Conservation (phyloP, 768 basidiomycete genomes). For the Serendipita vermifera region DNA sequence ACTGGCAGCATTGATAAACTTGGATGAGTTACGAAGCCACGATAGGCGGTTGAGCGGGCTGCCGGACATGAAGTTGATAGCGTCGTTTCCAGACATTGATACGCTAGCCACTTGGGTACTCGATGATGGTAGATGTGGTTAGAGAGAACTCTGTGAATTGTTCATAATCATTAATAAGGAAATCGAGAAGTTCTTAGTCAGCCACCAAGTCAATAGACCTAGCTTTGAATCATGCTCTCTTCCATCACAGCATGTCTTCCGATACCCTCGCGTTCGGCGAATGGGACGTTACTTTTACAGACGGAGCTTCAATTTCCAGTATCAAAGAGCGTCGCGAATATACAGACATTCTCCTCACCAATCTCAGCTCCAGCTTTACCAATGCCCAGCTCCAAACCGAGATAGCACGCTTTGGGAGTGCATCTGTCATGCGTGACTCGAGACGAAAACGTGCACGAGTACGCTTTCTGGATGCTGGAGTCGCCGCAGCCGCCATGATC, state of each 20-base stretch:
- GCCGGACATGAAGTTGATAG: slow-evolving; percentile 38
- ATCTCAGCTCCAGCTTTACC: background rate
- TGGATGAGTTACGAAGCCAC: slow-evolving; percentile 62
- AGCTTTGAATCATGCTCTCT: too few relatives aligned
- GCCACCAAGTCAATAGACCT: too few relatives aligned
- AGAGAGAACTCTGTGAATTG: too few relatives aligned
- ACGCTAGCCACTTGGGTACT: too few relatives aligned
- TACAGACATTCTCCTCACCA: slow-evolving; percentile 1
- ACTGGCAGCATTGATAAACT: slow-evolving; percentile 64
- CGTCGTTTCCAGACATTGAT: too few relatives aligned
- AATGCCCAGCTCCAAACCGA: background rate
- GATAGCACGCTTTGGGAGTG: background rate
- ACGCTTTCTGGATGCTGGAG: background rate
- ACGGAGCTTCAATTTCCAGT: slow-evolving; percentile 4
- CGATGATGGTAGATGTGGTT: too few relatives aligned
- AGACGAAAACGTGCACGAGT: background rate
- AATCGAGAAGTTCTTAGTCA: too few relatives aligned
- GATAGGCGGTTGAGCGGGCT: slow-evolving; percentile 71
- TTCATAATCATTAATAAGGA: too few relatives aligned
- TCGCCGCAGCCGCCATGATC: background rate
- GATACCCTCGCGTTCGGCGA: slow-evolving; percentile 3
- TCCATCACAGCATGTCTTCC: too few relatives aligned
- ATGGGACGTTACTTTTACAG: slow-evolving; percentile 6
- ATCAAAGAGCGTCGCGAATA: background rate
- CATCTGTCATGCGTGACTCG: slow-evolving; percentile 1